A percentile compares a stretch with the other conserved stretches of the same genome.
phyloP scores from a whole-genome alignment of 2,329 filamentous ascomycete genomes.

The Parastagonospora nodorum region DNA sequence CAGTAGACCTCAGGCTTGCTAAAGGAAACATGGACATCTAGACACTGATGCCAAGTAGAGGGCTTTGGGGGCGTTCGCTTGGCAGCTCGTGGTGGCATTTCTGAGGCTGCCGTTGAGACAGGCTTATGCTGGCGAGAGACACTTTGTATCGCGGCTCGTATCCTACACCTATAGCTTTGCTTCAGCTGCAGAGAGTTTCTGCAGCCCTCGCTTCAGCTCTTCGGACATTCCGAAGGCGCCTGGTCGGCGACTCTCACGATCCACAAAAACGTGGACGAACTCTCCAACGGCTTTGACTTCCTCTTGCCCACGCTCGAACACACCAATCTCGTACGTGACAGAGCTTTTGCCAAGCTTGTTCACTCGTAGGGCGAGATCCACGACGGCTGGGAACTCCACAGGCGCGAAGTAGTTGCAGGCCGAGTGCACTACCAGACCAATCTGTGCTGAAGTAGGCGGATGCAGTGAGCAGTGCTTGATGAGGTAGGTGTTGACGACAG shows the following conservation, averaged over 20 bases:
- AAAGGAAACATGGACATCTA: too few species aligned
- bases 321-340: slow-evolving; percentile 85
- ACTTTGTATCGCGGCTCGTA: background rate
- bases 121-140: background rate
- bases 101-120: background rate
- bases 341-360: slow-evolving; percentile 84
- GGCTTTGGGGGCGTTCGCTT: too few species aligned
- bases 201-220: slow-evolving; percentile 56
- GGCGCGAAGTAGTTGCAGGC: slow-evolving; percentile 85
- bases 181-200: slow-evolving; percentile 24
- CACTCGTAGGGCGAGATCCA: slow-evolving; percentile 82
- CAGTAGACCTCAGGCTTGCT: too few species aligned
- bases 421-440: slow-evolving; percentile 83
- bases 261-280: slow-evolving; percentile 88
- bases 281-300: slow-evolving; percentile 82
- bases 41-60: too few species aligned
- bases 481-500: slow-evolving; percentile 86
- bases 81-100: too few species aligned
- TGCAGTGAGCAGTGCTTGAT: slow-evolving; percentile 76
- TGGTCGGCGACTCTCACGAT: slow-evolving; percentile 72
- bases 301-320: slow-evolving; percentile 77
- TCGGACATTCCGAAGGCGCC: slow-evolving; percentile 66
- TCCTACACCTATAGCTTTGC: slow-evolving; percentile 30
- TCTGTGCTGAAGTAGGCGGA: slow-evolving; percentile 71
- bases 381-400: slow-evolving; percentile 78